phyloP scores from a whole-genome alignment of 2,329 filamentous ascomycete genomes.

The Aspergillus tubingensis region DNA sequence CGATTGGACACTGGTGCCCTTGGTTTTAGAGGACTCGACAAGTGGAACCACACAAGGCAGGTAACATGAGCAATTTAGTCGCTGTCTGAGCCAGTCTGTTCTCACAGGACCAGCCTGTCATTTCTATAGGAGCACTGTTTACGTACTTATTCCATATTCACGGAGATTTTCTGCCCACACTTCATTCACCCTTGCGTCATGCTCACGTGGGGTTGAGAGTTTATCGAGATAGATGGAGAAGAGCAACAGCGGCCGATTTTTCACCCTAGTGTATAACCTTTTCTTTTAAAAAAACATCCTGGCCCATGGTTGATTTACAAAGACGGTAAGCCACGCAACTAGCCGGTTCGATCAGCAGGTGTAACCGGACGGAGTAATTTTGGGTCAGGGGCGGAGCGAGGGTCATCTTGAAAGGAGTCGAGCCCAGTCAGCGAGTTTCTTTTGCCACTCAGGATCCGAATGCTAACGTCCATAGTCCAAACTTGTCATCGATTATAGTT shows the following conservation, averaged over 20 bases:
- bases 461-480: not conserved
- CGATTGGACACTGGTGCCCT: not conserved
- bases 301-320: not conserved
- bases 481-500: not conserved
- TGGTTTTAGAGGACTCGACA: not conserved
- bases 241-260: not conserved
- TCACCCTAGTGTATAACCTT: not conserved
- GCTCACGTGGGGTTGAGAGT: not conserved
- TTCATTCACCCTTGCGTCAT: not conserved
- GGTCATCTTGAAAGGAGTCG: not conserved
- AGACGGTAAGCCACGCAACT: constrained; percentile 4
- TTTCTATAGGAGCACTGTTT: not conserved
- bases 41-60: not conserved
- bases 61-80: not conserved
- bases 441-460: not conserved
- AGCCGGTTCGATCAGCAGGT: constrained; percentile 5
- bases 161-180: not conserved
- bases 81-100: not conserved
- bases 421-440: not conserved
- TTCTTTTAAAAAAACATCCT: not conserved
- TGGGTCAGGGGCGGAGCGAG: constrained; percentile 1
- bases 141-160: not conserved
- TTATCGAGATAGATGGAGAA: not conserved
- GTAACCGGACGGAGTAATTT: constrained; percentile 14
- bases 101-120: not conserved